These are phyloP conservation scores for Dendryphion nanum DNA, from an alignment of 2,329 filamentous ascomycete species.

Conservation along the genomic window DNA sequence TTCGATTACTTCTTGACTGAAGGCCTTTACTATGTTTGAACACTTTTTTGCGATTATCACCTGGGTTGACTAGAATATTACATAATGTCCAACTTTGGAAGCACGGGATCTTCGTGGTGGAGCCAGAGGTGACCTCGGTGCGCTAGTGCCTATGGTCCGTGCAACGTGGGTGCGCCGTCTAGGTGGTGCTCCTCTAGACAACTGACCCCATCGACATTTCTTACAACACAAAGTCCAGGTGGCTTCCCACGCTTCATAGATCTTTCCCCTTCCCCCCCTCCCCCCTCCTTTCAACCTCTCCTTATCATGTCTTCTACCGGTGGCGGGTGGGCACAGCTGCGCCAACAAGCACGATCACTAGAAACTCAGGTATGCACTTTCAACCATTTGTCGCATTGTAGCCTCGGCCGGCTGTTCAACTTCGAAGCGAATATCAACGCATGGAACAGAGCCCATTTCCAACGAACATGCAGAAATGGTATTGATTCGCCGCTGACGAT, in stretches of 20 bases:
- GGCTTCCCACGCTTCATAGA: background rate
- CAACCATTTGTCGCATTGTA: background rate
- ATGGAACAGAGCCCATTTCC: too few species aligned
- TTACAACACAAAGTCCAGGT: background rate
- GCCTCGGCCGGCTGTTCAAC: background rate
- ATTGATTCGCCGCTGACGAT: constrained; percentile 19
- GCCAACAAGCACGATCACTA: constrained; percentile 83
- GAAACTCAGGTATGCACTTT: constrained; percentile 74
- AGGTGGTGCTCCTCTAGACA: too few species aligned
- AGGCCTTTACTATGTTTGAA: too few species aligned
- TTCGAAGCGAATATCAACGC: too few species aligned
- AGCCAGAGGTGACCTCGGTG: too few species aligned
- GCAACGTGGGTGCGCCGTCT: too few species aligned
- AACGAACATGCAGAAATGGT: constrained; percentile 9
- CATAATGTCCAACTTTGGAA: too few species aligned
- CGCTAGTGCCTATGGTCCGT: too few species aligned
- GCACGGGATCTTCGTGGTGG: too few species aligned
- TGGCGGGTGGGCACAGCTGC: constrained; percentile 81
- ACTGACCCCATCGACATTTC: background rate
- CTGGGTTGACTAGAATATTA: too few species aligned
- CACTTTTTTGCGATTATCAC: too few species aligned
- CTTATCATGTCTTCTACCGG: constrained; percentile 40
- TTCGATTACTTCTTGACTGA: too few species aligned
- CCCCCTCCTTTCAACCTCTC: background rate
- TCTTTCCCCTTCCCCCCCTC: background rate